Evolutionary conservation across 2,329 filamentous ascomycete species (phyloP), one percentile per base, ranked within the genome.

Genomic region (Aspergillus puulaauensis): DNA sequence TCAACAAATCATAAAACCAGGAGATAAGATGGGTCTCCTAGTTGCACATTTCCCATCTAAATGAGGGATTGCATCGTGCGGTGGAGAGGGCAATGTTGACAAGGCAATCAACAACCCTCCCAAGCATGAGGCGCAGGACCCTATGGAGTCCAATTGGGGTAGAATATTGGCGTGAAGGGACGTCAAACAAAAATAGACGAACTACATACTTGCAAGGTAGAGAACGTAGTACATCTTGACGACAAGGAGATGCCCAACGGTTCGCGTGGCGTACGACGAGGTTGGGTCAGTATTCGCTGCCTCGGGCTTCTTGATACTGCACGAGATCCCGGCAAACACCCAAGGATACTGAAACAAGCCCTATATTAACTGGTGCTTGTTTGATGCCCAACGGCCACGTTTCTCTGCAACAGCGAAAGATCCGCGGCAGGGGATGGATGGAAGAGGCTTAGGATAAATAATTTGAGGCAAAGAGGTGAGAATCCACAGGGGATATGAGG

Each of bases 141-240:
- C 24, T 7, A 39, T 14, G 31, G 23, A 52, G 44, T 23, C 48
- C 27, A 40, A 56, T 45, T 6, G 23, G 41, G 45, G 52, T 23
- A 39, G 15, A 31, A 37, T n/a, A 31, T 9, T 31, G 21, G 35
- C 37, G 23, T 24, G 23, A 46, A 52, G 37, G 53, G 15, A 57
- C 12, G 24, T 41, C 52, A 56, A 56, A 44, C 27, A 52, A 49
- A 40, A 66, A 63, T 61, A 68, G 61, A 61, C 54, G 54, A 60
- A 67, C 49, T 66, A 88, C 87, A 85, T 87, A 90, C 87, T 89
- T 73, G 88, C 85, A 64, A 90, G 80, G 73, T 90, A 90, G 69
- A 89, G 86, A 61, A 81, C 79, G 72, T 80, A 80, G 67, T 77
- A 78, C 76, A 78, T 78, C 60, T 66, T 66, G 63, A 61, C 45